phyloP scores from a whole-genome alignment of 2,329 filamentous ascomycete species.

The Fulvia fulva region DNA sequence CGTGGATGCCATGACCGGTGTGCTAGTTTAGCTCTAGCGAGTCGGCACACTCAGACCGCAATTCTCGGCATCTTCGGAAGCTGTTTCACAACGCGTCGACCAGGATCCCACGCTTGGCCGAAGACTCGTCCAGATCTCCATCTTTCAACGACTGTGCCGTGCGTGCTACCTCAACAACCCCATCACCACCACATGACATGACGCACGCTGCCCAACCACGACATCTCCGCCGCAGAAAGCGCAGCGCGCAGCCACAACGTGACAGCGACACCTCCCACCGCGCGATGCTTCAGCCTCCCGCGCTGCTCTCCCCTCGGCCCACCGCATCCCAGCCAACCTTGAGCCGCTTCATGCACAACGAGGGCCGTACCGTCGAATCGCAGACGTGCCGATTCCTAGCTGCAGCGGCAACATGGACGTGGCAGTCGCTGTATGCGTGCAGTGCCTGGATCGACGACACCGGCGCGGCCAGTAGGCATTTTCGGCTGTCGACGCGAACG shows the following conservation, averaged over 20 bases:
- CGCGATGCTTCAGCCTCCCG: neutral
- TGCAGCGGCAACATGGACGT: slow-evolving; percentile 26
- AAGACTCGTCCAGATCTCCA: neutral
- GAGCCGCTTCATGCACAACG: slow-evolving; percentile 7
- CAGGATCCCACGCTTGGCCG: neutral
- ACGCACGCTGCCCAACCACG: neutral
- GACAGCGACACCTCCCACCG: neutral
- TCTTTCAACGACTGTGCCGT: neutral
- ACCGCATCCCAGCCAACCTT: slow-evolving; percentile 2
- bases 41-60: neutral
- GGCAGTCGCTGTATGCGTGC: slow-evolving; percentile 28
- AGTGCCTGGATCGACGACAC: slow-evolving; percentile 14
- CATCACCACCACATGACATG: neutral
- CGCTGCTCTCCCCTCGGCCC: neutral
- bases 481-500: slow-evolving; percentile 15
- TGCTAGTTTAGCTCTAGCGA: neutral
- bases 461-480: slow-evolving; percentile 22
- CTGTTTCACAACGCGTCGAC: neutral
- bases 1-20: neutral
- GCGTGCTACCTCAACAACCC: no score
- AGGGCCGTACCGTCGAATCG: slow-evolving; percentile 4
- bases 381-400: neutral
- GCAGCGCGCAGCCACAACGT: neutral
- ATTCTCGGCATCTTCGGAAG: neutral
- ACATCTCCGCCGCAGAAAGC: neutral